Evolutionary conservation across 1,284 basidiomycete genomes (phyloP).

Genomic region (Fistulinella cinereoalba): DNA sequence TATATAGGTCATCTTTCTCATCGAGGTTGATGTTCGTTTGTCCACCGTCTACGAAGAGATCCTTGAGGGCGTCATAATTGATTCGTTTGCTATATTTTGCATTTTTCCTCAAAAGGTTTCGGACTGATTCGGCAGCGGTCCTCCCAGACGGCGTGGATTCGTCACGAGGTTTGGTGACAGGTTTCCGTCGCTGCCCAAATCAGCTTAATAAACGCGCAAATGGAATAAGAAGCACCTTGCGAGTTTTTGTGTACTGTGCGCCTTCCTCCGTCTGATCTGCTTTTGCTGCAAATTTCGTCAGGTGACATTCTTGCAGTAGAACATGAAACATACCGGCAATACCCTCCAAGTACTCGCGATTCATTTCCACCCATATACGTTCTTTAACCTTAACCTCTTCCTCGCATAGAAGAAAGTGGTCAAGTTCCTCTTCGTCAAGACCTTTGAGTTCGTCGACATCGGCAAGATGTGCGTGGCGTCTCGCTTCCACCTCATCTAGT

Average conservation of each 20-base stretch:
- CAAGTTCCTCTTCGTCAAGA: conserved; percentile 92
- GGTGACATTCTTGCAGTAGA: conserved; percentile 32
- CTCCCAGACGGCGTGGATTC: conserved; percentile 67
- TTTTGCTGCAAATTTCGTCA: conserved; percentile 57
- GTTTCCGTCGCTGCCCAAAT: conserved; percentile 59
- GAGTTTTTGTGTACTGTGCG: conserved; percentile 50
- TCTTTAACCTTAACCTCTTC: conserved; percentile 91
- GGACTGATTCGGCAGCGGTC: conserved; percentile 78
- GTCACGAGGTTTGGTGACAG: conserved; percentile 67
- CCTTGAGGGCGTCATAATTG: conserved; percentile 83
- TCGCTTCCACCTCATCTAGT: conserved; percentile 61
- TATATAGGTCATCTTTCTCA: conserved; percentile 38
- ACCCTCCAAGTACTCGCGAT: conserved; percentile 90
- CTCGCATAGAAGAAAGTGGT: conserved; percentile 78
- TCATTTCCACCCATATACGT: conserved; percentile 95
- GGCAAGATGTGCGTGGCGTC: conserved; percentile 49
- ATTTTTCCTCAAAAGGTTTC: conserved; percentile 77
- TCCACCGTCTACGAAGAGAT: conserved; percentile 61
- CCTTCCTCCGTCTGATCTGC: conserved; percentile 56
- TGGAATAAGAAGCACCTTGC: conserved; percentile 58
- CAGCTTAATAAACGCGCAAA: conserved; percentile 1
- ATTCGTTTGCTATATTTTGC: conserved; percentile 84
- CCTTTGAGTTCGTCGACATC: conserved; percentile 68
- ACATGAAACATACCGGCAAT: conserved; percentile 64
- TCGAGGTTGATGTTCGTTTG: conserved; percentile 35